A percentile compares a stretch with the other conserved stretches of the same genome.
Conservation (phyloP, 2,329 filamentous ascomycete genomes). For the Colletotrichum sojae region DNA sequence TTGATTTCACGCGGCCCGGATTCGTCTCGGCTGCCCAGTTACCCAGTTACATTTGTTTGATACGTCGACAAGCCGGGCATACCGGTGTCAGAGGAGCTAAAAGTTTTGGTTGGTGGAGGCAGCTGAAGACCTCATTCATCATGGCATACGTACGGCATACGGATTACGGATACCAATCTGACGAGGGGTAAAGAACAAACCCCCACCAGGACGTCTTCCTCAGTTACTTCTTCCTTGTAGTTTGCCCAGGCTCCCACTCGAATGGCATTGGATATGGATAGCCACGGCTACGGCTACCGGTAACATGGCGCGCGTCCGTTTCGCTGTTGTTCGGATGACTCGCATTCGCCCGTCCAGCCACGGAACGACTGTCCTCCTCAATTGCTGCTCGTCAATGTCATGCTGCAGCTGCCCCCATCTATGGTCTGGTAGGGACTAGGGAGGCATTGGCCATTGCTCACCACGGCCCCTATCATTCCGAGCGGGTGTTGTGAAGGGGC, state of each 20-base stretch:
- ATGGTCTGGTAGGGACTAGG: not conserved
- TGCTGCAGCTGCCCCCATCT: constrained; percentile 10
- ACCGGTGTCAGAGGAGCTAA: constrained; percentile 31
- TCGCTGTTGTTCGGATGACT: constrained; percentile 23
- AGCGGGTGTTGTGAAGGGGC: constrained; percentile 6
- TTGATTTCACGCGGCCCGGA: constrained; percentile 5
- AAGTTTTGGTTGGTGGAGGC: constrained; percentile 3
- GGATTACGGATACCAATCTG: not conserved
- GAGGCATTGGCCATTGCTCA: constrained; percentile 10
- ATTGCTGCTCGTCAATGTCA: constrained; percentile 3
- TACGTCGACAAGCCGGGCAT: constrained; percentile 22
- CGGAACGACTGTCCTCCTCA: not conserved
- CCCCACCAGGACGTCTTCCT: constrained; percentile 14
- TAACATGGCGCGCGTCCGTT: constrained; percentile 14
- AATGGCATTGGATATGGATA: not conserved
- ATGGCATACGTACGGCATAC: constrained; percentile 3
- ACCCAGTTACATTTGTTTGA: constrained; percentile 24
- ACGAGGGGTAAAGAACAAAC: not conserved
- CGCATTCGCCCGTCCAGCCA: constrained; percentile 23
- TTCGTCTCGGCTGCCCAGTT: constrained; percentile 28
- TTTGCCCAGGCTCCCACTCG: not conserved
- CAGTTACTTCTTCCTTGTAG: not conserved
- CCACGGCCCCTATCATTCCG: constrained; percentile 22
- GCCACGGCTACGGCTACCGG: not conserved
- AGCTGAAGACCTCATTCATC: constrained; percentile 10